Conservation (phyloP, 2,329 filamentous ascomycete species). For the Penicillium sp. region DNA sequence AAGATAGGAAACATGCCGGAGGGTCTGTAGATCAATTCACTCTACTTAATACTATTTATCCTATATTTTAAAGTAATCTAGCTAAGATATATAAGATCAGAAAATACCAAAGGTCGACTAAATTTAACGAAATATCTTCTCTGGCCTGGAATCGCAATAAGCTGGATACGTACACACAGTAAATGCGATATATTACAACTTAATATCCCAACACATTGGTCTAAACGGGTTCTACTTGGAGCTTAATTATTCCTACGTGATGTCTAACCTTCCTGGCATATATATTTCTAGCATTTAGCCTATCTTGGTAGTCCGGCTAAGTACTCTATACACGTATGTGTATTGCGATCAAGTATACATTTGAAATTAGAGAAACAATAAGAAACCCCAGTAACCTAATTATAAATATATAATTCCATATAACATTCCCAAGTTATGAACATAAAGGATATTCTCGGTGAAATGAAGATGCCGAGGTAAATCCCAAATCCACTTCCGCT, state of each 20-base stretch:
- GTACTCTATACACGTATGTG: background rate
- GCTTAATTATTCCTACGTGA: background rate
- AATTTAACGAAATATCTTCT: no score
- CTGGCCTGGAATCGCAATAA: background rate
- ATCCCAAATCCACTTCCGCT: background rate
- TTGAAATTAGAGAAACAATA: background rate
- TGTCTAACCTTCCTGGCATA: background rate
- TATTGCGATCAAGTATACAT: background rate
- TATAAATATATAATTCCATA: background rate
- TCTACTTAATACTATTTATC: no score
- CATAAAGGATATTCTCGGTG: background rate
- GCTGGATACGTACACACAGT: background rate
- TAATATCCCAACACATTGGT: background rate
- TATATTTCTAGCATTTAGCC: background rate
- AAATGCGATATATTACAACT: background rate
- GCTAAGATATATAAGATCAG: no score
- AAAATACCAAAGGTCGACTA: no score
- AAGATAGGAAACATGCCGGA: background rate
- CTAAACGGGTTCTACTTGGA: background rate
- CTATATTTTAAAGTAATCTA: no score
- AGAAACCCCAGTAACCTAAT: background rate
- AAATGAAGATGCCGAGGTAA: slow-evolving; percentile 17
- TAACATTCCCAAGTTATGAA: background rate
- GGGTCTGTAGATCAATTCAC: background rate
- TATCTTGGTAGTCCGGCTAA: no score